Evolutionary conservation across 441 rosid species (phyloP), one percentile per base, ranked within the genome.

Genomic region (Rhodomyrtus psidioides): DNA sequence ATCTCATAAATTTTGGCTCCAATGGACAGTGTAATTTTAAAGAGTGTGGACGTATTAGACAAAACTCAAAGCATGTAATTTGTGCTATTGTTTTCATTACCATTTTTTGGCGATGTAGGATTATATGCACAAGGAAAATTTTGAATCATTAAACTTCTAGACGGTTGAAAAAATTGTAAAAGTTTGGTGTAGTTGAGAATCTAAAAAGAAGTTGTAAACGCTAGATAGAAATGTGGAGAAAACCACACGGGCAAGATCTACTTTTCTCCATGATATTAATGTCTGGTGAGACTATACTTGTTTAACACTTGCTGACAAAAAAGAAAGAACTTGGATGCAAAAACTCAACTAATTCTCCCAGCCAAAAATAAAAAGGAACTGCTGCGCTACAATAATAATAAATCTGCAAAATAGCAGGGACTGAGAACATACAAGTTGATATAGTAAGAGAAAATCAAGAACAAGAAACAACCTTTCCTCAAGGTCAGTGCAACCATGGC

Each of bases 401-500:
- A 34, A 12, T 8, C 79, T 34, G 49, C n/a, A 39, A 65, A 65
- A 70, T 70, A 39, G 79, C 60, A 70, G 49, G 24, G 49, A 49
- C 26, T 9, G 79, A 70, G 49, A 70, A 21, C 79, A 70, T 70
- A 70, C 79, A 70, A 70, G n/a, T 70, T 49, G 46, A 83, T 56
- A 57, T 53, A 27, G 19, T 51, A 86, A 82, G 86, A 85, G 55
- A 51, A 85, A 55, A 88, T 84, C 27, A 74, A 88, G 87, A 81
- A 42, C 60, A 84, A 88, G 85, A 83, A 81, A 58, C 84, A 83
- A 96, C 99, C 97, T 97, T 94, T 96, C 87, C 94, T 93, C 88
- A 94, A 90, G 42, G 99, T 92, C 91, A 97, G 88, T 70, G 99
- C 98, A 88, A 97, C 94, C n/a, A 94, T 93, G 62, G 98, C 96